Conservation (phyloP, 306 rosid species). For the Glycyrrhiza uralensis region DNA sequence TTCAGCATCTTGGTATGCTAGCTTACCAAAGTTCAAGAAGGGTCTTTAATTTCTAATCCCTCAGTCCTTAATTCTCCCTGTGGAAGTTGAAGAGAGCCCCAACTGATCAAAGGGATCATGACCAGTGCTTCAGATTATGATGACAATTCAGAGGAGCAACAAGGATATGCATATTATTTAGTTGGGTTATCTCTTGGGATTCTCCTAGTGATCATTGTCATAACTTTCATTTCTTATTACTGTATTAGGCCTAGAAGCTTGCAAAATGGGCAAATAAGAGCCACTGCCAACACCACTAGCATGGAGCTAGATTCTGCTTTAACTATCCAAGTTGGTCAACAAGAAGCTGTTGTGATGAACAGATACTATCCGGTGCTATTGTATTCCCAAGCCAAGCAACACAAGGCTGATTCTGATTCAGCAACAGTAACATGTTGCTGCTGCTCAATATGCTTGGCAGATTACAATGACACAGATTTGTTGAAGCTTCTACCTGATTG, state of each 20-base stretch:
- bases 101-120: not conserved
- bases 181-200: not conserved
- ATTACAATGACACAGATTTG: slow-evolving; percentile 32
- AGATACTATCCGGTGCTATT: slow-evolving; percentile 19
- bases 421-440: not conserved
- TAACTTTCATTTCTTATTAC: not conserved
- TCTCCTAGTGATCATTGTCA: not conserved
- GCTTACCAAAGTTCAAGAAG: too few species aligned
- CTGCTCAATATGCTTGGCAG: slow-evolving; percentile 53
- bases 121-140: not conserved
- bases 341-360: not conserved
- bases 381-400: slow-evolving; percentile 34
- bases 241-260: not conserved
- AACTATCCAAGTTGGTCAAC: not conserved
- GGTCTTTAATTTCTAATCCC: not conserved
- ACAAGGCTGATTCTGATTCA: not conserved
- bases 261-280: not conserved
- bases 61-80: too few species aligned
- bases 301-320: not conserved
- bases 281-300: not conserved
- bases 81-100: too few species aligned
- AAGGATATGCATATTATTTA: not conserved
- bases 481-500: slow-evolving; percentile 38
- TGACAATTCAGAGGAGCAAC: not conserved
- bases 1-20: too few species aligned